phyloP scores from a whole-genome alignment of 208 protist genomes.

The Crithidia fasciculata region DNA sequence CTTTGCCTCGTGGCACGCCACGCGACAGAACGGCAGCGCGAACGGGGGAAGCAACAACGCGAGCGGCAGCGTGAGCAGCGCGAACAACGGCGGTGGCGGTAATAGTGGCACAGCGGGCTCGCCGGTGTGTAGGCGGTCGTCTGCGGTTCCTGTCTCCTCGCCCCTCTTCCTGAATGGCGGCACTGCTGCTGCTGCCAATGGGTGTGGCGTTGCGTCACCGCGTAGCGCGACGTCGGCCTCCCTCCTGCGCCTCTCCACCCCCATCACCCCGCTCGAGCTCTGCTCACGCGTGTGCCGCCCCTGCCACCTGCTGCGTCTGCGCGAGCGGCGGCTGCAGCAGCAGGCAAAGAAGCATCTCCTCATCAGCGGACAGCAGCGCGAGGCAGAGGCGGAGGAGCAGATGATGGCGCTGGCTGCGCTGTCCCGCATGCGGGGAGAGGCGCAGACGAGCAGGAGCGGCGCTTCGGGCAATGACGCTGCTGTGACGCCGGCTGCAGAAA shows the following conservation, averaged over 20 bases:
- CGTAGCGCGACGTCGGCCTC: constrained; percentile 8
- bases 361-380: constrained; percentile 17
- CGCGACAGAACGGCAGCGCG: too few relatives aligned
- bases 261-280: constrained; percentile 19
- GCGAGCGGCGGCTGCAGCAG: constrained; percentile 27
- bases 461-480: too few relatives aligned
- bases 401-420: constrained; percentile 1
- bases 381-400: constrained; percentile 14
- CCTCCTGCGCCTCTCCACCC: constrained; percentile 15
- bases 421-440: not conserved
- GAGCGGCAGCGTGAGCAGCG: not conserved
- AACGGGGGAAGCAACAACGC: not conserved
- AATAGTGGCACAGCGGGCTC: not conserved
- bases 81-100: not conserved
- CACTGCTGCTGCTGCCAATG: not conserved
- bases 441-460: not conserved
- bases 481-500: not conserved
- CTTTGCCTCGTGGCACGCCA: not conserved
- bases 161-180: not conserved
- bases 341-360: constrained; percentile 1
- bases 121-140: not conserved
- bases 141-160: constrained; percentile 3
- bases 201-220: not conserved
- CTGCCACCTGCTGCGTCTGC: constrained; percentile 27
- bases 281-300: constrained; percentile 31